Conservation (phyloP, 495 filamentous ascomycete genomes). For the Aspergillus heteromorphus region DNA sequence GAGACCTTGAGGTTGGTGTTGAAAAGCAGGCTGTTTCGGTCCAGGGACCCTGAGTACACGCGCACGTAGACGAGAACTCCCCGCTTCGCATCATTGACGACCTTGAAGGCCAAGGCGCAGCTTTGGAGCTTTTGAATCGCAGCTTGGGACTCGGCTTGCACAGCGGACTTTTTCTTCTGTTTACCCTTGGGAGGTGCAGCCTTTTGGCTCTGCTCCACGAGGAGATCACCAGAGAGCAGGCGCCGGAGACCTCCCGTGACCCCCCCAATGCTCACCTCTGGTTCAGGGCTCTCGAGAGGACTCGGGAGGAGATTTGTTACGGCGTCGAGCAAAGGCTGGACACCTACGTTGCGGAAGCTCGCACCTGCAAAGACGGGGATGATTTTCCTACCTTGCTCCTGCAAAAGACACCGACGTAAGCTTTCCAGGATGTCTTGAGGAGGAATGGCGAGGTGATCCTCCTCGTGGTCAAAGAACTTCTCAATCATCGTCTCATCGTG, state of each 20-base stretch:
- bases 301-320: conserved; percentile 81
- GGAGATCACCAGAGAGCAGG: conserved; percentile 48
- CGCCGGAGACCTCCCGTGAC: conserved; percentile 45
- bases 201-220: conserved; percentile 35
- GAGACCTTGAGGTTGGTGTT: conserved; percentile 82
- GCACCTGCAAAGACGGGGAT: conserved; percentile 89
- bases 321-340: conserved; percentile 87
- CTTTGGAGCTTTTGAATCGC: conserved; percentile 63
- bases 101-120: conserved; percentile 93
- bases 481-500: conserved; percentile 83
- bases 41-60: conserved; percentile 80
- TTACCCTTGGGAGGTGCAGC: conserved; percentile 37
- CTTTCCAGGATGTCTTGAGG: conserved; percentile 60
- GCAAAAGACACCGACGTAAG: conserved; percentile 65
- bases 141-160: conserved; percentile 39
- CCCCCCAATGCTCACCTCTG: conserved; percentile 64
- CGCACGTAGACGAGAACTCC: conserved; percentile 90
- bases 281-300: conserved; percentile 70
- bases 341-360: conserved; percentile 89
- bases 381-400: conserved; percentile 46
- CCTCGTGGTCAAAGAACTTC: conserved; percentile 68
- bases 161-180: conserved; percentile 29
- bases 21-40: conserved; percentile 67
- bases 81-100: conserved; percentile 78
- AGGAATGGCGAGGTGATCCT: conserved; percentile 64